phyloP scores from a whole-genome alignment of 2,329 filamentous ascomycete species.

The Neocatenulostroma microsporum region DNA sequence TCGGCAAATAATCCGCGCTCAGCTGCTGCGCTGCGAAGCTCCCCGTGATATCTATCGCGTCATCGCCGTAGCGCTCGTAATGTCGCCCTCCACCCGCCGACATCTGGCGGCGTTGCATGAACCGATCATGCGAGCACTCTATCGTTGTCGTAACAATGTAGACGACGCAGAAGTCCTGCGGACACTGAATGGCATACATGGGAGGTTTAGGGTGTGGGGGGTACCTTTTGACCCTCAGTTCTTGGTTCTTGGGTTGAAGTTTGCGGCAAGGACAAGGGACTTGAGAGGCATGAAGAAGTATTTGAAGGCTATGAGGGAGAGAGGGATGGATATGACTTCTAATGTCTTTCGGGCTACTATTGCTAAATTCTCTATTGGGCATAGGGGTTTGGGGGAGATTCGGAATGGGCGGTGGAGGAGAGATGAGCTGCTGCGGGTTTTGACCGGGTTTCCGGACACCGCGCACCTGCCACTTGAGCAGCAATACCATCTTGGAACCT shows the following conservation, averaged over 20 bases:
- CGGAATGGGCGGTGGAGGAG: constrained; percentile 31
- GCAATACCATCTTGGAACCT: constrained; percentile 27
- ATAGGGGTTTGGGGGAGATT: constrained; percentile 30
- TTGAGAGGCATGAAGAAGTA: constrained; percentile 27
- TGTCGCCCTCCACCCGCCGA: constrained; percentile 9
- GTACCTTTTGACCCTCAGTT: constrained; percentile 18
- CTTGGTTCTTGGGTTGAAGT: constrained; percentile 25
- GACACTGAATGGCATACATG: constrained; percentile 21
- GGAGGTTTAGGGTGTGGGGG: constrained; percentile 20
- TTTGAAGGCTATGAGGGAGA: constrained; percentile 17
- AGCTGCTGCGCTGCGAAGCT: constrained; percentile 23
- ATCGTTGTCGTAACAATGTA: constrained; percentile 24
- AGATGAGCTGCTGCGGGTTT: constrained; percentile 28
- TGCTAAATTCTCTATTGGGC: constrained; percentile 32
- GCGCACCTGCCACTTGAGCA: constrained; percentile 19
- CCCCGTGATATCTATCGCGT: constrained; percentile 25
- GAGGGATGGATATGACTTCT: constrained; percentile 13
- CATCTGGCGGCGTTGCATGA: constrained; percentile 20
- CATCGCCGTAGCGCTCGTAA: constrained; percentile 24
- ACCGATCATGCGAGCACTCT: constrained; percentile 26
- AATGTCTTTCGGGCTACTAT: constrained; percentile 28
- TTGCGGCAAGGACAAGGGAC: constrained; percentile 26
- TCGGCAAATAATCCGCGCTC: constrained; percentile 20
- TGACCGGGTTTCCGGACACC: constrained; percentile 27
- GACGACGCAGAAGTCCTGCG: constrained; percentile 23